Percentiles rank a stretch among this genome's conserved stretches.
Evolutionary conservation across 31 red algal species (phyloP).

Genomic region (Asparagopsis taxiformis): DNA sequence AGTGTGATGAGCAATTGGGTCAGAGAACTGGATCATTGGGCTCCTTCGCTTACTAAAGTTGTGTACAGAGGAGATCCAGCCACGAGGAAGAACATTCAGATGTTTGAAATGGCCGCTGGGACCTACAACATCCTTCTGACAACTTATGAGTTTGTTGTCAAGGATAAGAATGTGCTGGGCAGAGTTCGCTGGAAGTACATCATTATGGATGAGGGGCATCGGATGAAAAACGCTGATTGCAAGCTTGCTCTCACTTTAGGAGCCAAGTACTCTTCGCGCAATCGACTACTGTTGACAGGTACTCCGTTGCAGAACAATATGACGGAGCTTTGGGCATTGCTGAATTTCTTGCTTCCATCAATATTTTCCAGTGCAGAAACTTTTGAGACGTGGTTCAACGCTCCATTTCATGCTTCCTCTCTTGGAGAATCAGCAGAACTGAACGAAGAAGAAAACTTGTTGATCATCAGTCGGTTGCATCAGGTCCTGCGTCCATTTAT

Average conservation of each 20-base stretch:
- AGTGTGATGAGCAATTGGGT: slow-evolving; percentile 86
- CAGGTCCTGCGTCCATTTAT: slow-evolving; percentile 92
- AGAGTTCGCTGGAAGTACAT: slow-evolving; percentile 76
- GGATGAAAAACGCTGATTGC: slow-evolving; percentile 91
- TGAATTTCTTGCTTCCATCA: slow-evolving; percentile 93
- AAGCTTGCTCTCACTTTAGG: slow-evolving; percentile 76
- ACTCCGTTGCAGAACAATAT: slow-evolving; percentile 97
- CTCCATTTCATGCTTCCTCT: slow-evolving; percentile 66
- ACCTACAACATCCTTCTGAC: slow-evolving; percentile 78
- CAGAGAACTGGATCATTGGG: slow-evolving; percentile 89
- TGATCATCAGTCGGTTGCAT: slow-evolving; percentile 93
- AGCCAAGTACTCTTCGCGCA: slow-evolving; percentile 61
- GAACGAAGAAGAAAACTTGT: slow-evolving; percentile 80
- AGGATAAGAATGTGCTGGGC: slow-evolving; percentile 71
- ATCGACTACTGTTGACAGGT: slow-evolving; percentile 89
- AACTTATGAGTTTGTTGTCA: slow-evolving; percentile 92
- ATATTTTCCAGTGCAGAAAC: slow-evolving; percentile 86
- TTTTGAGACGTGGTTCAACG: slow-evolving; percentile 93
- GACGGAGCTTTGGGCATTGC: slow-evolving; percentile 88
- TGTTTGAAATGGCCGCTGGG: slow-evolving; percentile 55
- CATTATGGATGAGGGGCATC: slow-evolving; percentile 94
- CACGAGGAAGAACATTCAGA: slow-evolving; percentile 53
- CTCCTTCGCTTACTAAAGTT: slow-evolving; percentile 64
- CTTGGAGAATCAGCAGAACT: slow-evolving; percentile 75
- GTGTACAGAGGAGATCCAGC: slow-evolving; percentile 73